Percentiles rank a stretch among this genome's conserved stretches.
Evolutionary conservation across 176 grass and related monocot genomes (phyloP).

Genomic region (Alopecurus myosuroides): DNA sequence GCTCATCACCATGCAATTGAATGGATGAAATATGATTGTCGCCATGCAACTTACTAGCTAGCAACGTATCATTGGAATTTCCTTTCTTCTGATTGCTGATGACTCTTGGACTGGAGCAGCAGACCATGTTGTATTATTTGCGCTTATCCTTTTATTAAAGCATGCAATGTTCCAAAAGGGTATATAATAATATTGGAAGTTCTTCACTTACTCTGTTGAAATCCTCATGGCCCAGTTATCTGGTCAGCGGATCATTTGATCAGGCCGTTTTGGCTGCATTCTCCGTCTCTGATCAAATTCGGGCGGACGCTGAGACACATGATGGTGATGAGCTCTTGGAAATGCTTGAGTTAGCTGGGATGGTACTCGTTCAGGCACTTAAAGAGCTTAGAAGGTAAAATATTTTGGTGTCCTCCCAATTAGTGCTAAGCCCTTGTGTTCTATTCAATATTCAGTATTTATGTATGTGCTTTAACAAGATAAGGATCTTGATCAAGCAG

Average conservation of each 20-base stretch:
- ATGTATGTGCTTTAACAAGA: background rate
- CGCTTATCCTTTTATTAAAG: background rate
- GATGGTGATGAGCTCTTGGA: slow-evolving; percentile 17
- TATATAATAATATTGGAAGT: background rate
- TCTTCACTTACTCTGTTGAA: background rate
- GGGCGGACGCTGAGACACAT: background rate
- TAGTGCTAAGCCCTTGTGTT: background rate
- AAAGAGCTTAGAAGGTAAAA: slow-evolving; percentile 48
- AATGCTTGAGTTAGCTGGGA: slow-evolving; percentile 39
- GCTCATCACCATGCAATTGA: background rate
- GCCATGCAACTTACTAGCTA: background rate
- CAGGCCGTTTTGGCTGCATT: slow-evolving; percentile 19
- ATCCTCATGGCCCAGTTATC: slow-evolving; percentile 20
- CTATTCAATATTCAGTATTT: background rate
- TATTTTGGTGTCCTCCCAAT: background rate
- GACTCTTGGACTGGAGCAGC: background rate
- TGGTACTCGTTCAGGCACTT: slow-evolving; percentile 45
- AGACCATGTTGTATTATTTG: background rate
- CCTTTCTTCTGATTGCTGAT: background rate
- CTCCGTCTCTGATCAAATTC: slow-evolving; percentile 10
- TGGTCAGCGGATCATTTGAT: slow-evolving; percentile 35
- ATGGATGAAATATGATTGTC: background rate
- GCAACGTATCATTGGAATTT: background rate
- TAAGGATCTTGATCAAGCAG: background rate
- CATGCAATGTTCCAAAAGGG: background rate